A percentile compares a stretch with the other conserved stretches of the same genome.
Evolutionary conservation across 306 rosid genomes (phyloP).

Genomic region (Cicer arietinum): DNA sequence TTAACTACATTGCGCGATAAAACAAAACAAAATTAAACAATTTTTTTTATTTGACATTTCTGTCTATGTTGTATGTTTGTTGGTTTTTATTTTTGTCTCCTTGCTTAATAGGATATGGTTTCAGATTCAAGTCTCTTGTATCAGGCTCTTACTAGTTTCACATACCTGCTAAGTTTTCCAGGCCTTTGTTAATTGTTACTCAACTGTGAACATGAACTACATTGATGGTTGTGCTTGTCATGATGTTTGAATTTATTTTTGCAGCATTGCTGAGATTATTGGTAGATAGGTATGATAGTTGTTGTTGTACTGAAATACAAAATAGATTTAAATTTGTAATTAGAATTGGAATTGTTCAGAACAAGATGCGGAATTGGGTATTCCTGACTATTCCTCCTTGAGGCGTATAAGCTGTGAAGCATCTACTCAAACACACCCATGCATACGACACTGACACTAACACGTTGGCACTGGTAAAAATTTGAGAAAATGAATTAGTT

Average conservation of each 20-base stretch:
- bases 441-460: too few relatives aligned
- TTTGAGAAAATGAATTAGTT: too few relatives aligned
- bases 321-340: not conserved
- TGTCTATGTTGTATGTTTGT: not conserved
- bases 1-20: not conserved
- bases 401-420: not conserved
- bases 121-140: conserved; percentile 1
- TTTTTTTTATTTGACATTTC: too few relatives aligned
- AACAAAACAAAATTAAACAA: too few relatives aligned
- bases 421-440: too few relatives aligned
- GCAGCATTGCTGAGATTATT: conserved; percentile 8
- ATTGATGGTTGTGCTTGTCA: not conserved
- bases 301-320: not conserved
- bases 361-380: not conserved
- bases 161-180: not conserved
- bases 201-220: not conserved
- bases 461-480: too few relatives aligned
- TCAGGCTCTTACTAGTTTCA: not conserved
- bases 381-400: conserved; percentile 1
- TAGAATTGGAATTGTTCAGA: not conserved
- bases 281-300: not conserved
- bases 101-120: not conserved
- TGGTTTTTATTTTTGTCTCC: not conserved
- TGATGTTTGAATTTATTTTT: conserved; percentile 11
- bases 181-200: not conserved